phyloP scores from a whole-genome alignment of 441 rosid species.

The Euphorbia corollata region DNA sequence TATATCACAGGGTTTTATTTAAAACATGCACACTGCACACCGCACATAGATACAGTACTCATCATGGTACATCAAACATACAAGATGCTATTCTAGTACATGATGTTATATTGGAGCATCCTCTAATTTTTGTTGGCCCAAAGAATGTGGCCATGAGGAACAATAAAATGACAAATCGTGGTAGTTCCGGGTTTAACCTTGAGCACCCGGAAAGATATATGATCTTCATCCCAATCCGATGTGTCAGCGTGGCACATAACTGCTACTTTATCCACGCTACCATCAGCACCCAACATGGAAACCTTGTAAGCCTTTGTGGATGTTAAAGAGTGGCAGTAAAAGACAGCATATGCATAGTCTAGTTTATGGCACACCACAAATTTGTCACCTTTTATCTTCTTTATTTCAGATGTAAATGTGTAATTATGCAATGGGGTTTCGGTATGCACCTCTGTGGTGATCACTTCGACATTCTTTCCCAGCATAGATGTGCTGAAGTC shows the following conservation, averaged over 20 bases:
- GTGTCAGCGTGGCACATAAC: slow-evolving; percentile 80
- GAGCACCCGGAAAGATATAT: slow-evolving; percentile 76
- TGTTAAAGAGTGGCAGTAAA: slow-evolving; percentile 64
- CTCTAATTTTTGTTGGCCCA: slow-evolving; percentile 60
- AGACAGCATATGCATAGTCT: slow-evolving; percentile 59
- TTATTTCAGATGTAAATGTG: slow-evolving; percentile 26
- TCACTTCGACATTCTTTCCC: slow-evolving; percentile 41
- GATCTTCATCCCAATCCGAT: slow-evolving; percentile 80
- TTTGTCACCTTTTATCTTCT: slow-evolving; percentile 31
- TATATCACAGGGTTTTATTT: too few species aligned
- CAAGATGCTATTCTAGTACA: too few species aligned
- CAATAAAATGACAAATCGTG: slow-evolving; percentile 80
- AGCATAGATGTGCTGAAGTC: slow-evolving; percentile 51
- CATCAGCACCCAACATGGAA: slow-evolving; percentile 50
- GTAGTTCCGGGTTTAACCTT: slow-evolving; percentile 70
- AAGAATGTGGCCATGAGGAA: slow-evolving; percentile 68
- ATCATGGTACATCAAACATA: too few species aligned
- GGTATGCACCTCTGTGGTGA: slow-evolving; percentile 51
- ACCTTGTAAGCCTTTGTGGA: slow-evolving; percentile 43
- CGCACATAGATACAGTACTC: too few species aligned
- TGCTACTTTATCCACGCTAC: slow-evolving; percentile 49
- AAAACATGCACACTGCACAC: too few species aligned
- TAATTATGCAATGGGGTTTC: slow-evolving; percentile 31
- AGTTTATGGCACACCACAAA: slow-evolving; percentile 76
- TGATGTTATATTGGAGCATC: too few species aligned